Conservation (phyloP, 148 eudicot genomes). For the Rhododendron kiyosumense region DNA sequence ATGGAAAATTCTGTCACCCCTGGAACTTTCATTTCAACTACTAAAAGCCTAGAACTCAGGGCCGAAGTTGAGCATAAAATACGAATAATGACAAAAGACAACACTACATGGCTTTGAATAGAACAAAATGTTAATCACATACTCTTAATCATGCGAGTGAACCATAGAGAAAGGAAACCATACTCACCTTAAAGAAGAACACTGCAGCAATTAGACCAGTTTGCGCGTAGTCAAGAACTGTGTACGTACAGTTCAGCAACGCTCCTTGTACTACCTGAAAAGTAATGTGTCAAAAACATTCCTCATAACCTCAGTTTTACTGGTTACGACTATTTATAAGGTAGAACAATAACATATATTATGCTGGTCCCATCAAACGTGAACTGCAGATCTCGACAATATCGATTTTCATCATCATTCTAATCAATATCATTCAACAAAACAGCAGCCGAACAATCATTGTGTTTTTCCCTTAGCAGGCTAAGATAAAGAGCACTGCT, state of each 20-base stretch:
- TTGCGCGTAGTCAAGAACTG: constrained; percentile 93
- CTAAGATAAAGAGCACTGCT: neutral
- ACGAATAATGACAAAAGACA: neutral
- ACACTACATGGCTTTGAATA: neutral
- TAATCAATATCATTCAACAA: neutral
- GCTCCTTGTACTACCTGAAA: constrained; percentile 84
- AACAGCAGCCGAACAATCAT: neutral
- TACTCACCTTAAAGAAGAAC: constrained; percentile 81
- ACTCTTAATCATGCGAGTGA: neutral
- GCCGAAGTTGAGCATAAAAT: neutral
- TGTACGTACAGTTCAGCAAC: constrained; percentile 70
- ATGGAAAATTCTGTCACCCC: neutral
- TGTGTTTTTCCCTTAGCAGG: neutral
- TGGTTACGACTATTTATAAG: neutral
- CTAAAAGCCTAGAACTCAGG: neutral
- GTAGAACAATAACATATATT: neutral
- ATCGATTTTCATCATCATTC: neutral
- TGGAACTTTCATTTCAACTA: neutral
- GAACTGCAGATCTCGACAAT: neutral
- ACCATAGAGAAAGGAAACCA: neutral
- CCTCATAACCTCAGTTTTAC: neutral
- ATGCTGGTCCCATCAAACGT: neutral
- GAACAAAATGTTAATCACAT: neutral
- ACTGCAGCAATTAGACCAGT: constrained; percentile 96
- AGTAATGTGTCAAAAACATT: neutral